A percentile compares a stretch with the other conserved stretches of the same genome.
Evolutionary conservation across 2,329 filamentous ascomycete species (phyloP).

Genomic region (Lecanoromycetidae sp.): DNA sequence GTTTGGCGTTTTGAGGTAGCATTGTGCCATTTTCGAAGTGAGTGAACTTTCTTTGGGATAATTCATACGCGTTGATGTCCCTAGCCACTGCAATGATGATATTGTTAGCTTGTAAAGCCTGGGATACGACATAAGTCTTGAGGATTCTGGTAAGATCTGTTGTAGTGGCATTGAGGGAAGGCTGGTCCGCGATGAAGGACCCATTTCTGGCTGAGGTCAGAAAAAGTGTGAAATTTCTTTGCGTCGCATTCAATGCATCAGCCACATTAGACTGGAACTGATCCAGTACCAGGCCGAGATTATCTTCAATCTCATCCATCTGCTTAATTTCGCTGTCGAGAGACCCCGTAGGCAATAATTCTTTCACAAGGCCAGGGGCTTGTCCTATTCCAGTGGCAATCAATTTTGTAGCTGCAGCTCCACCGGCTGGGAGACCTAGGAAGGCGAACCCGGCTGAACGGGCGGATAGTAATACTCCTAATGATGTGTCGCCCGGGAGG

Average conservation of each 20-base stretch:
- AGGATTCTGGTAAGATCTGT: background rate
- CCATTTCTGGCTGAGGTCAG: slow-evolving; percentile 1
- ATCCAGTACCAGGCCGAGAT: background rate
- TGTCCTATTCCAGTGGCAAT: slow-evolving; percentile 4
- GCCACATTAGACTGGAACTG: slow-evolving; percentile 6
- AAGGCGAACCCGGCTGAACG: slow-evolving; percentile 1
- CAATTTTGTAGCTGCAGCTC: background rate
- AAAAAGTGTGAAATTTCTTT: slow-evolving; percentile 4
- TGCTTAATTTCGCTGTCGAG: background rate
- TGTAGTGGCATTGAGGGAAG: slow-evolving; percentile 1
- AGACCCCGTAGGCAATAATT: slow-evolving; percentile 1
- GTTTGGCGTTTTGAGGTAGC: too few species aligned
- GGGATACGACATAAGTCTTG: slow-evolving; percentile 4
- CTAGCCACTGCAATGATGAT: slow-evolving; percentile 1
- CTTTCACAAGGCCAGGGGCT: background rate
- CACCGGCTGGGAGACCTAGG: background rate
- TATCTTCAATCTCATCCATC: background rate
- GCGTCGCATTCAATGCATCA: background rate
- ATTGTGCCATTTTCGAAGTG: too few species aligned
- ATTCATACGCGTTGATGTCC: background rate
- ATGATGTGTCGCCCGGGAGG: background rate
- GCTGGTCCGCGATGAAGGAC: slow-evolving; percentile 2
- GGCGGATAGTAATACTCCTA: slow-evolving; percentile 4
- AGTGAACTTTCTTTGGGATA: background rate
- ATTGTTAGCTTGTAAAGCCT: slow-evolving; percentile 1